Evolutionary conservation across 371 early-diverging fungal species (phyloP), one percentile per base, ranked within the genome.

Genomic region (Parasitella parasitica): DNA sequence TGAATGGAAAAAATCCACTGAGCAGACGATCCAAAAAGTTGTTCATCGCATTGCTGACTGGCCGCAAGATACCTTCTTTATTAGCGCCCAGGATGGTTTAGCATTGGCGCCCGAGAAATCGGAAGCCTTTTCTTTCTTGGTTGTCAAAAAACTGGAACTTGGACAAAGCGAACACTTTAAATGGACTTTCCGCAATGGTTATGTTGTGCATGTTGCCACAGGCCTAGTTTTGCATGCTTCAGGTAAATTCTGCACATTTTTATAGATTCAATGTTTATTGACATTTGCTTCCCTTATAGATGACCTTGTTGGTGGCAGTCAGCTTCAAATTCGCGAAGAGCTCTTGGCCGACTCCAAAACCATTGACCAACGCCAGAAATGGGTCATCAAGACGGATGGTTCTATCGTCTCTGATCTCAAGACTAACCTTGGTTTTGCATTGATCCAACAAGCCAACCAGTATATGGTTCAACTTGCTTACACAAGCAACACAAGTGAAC

Each of bases 101-200:
- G 76, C 72, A 1, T 49, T 78, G n/a, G 72, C 46, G 15, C 79
- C 79, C 22, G 67, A 71, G 20, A 69, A 64, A 27, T 54, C 76
- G 3, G 74, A 78, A 39, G 66, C 64, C 3, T 68, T 59, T 37
- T 53, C 70, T 4, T 58, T 55, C 26, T 39, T 65, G 34, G 43
- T 52, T 22, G 41, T 58, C 16, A 61, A 54, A 46, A 61, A 70
- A 26, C 34, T 65, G 3, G 62, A 65, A 3, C 41, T 50, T 52
- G 63, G 55, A 26, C 53, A 57, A 26, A 60, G 54, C 48, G 70
- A 64, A 12, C 55, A 52, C 4, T 78, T 73, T 61, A 61, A 68
- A 30, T 83, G 85, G 85, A 69, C 71, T 13, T 81, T 63, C 53
- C 59, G 73, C 13, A 61, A 73, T 61, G 81, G 83, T 32, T 78